Conservation (phyloP, 129 eudicot genomes). For the Chrysanthemum seticuspe region DNA sequence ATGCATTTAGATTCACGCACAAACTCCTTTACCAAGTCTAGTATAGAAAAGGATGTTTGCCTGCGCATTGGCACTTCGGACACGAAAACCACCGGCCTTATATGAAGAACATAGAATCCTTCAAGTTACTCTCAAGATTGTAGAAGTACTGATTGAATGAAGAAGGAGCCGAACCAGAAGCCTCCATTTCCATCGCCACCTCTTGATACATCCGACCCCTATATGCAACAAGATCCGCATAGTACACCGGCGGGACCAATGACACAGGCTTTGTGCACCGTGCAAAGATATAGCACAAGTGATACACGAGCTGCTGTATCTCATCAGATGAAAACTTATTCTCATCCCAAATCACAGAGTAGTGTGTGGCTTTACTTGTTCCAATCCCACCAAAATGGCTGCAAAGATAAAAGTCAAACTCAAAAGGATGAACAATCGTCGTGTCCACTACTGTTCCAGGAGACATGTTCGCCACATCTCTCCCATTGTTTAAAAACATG, state of each 20-base stretch:
- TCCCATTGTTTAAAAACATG: constrained; percentile 39
- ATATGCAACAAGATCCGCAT: constrained; percentile 79
- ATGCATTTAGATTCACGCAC: constrained; percentile 90
- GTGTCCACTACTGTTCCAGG: constrained; percentile 92
- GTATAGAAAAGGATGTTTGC: constrained; percentile 36
- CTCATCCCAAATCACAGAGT: constrained; percentile 69
- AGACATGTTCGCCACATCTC: constrained; percentile 40
- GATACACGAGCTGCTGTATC: constrained; percentile 58
- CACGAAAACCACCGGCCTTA: constrained; percentile 13
- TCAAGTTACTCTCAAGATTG: constrained; percentile 38
- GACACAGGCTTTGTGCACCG: constrained; percentile 83
- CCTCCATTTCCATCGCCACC: constrained; percentile 33
- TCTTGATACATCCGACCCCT: constrained; percentile 75
- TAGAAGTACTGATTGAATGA: constrained; percentile 45
- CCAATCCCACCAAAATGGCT: constrained; percentile 77
- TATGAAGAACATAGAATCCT: constrained; percentile 64
- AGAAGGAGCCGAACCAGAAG: constrained; percentile 18
- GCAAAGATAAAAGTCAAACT: constrained; percentile 70
- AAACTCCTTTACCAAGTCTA: constrained; percentile 44
- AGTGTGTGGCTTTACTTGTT: constrained; percentile 82
- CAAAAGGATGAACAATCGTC: constrained; percentile 46
- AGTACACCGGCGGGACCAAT: constrained; percentile 77
- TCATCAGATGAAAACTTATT: constrained; percentile 48
- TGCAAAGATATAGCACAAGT: constrained; percentile 73
- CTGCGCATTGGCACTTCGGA: constrained; percentile 37